phyloP scores from a whole-genome alignment of 352 stramenopile genomes.

The Phytopythium chamaehyphon region DNA sequence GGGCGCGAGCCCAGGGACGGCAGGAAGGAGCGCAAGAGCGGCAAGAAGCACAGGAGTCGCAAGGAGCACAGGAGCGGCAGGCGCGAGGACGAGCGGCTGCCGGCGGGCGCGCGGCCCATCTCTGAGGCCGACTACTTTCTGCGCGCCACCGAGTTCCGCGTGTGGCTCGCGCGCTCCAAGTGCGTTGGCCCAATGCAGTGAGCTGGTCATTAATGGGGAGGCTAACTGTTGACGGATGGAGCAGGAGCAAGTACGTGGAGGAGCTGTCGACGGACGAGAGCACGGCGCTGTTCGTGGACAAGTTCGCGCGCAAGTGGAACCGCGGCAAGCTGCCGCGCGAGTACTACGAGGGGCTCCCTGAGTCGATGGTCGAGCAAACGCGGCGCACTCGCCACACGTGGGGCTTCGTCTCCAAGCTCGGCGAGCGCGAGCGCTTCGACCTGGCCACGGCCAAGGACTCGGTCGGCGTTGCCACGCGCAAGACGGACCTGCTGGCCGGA shows the following conservation, averaged over 20 bases:
- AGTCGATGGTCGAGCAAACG: conserved; percentile 59
- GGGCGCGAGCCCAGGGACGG: conserved; percentile 1
- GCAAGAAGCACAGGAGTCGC: conserved; percentile 18
- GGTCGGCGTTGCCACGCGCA: conserved; percentile 63
- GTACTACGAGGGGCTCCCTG: conserved; percentile 64
- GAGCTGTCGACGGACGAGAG: conserved; percentile 61
- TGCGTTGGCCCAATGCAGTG: conserved; percentile 8
- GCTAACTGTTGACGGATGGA: conserved; percentile 2
- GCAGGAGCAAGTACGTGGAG: conserved; percentile 61
- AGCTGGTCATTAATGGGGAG: background rate
- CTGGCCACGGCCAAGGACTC: conserved; percentile 65
- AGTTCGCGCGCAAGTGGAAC: conserved; percentile 73
- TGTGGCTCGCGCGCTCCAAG: conserved; percentile 64
- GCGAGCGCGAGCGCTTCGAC: conserved; percentile 55
- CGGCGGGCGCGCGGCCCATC: conserved; percentile 24
- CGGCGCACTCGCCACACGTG: conserved; percentile 69
- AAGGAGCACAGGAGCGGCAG: conserved; percentile 16
- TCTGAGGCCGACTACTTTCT: conserved; percentile 68
- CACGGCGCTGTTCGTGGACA: conserved; percentile 39
- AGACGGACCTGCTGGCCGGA: conserved; percentile 31
- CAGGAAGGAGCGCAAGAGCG: background rate
- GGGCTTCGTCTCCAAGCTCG: conserved; percentile 54
- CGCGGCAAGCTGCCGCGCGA: conserved; percentile 38
- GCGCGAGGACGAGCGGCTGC: conserved; percentile 14
- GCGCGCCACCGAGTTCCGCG: conserved; percentile 60